Evolutionary conservation across 1,284 basidiomycete genomes (phyloP).

Genomic region (Leccinum colubrinum): DNA sequence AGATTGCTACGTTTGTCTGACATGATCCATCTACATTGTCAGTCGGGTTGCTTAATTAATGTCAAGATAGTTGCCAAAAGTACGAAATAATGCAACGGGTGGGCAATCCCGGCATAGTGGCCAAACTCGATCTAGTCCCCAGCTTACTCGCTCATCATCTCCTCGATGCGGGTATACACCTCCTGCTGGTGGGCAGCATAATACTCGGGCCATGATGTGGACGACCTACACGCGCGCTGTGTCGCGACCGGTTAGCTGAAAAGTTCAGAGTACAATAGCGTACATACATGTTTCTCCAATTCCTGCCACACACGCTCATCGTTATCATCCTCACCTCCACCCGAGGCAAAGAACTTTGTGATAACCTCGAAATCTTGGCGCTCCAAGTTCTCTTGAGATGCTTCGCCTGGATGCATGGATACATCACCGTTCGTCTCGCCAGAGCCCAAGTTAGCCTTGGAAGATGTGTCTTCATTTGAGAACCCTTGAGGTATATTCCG

Average conservation of each 20-base stretch:
- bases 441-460: constrained; percentile 1
- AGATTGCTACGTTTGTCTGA: constrained; percentile 12
- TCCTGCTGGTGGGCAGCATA: constrained; percentile 45
- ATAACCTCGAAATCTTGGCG: constrained; percentile 46
- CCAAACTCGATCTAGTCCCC: constrained; percentile 4
- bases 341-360: constrained; percentile 49
- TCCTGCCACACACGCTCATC: constrained; percentile 50
- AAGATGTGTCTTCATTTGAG: background rate
- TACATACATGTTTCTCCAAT: constrained; percentile 37
- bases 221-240: constrained; percentile 48
- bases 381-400: constrained; percentile 17
- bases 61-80: constrained; percentile 5
- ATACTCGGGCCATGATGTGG: constrained; percentile 53
- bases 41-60: background rate
- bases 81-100: background rate
- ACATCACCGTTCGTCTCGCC: background rate
- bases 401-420: background rate
- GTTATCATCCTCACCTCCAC: constrained; percentile 43
- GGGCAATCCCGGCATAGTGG: background rate
- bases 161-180: constrained; percentile 37
- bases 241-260: constrained; percentile 5
- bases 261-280: background rate
- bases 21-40: background rate
- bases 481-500: background rate
- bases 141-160: constrained; percentile 27